Evolutionary conservation across 2,329 filamentous ascomycete species (phyloP), one percentile per base, ranked within the genome.

Genomic region (Tympanopsis confertula): DNA sequence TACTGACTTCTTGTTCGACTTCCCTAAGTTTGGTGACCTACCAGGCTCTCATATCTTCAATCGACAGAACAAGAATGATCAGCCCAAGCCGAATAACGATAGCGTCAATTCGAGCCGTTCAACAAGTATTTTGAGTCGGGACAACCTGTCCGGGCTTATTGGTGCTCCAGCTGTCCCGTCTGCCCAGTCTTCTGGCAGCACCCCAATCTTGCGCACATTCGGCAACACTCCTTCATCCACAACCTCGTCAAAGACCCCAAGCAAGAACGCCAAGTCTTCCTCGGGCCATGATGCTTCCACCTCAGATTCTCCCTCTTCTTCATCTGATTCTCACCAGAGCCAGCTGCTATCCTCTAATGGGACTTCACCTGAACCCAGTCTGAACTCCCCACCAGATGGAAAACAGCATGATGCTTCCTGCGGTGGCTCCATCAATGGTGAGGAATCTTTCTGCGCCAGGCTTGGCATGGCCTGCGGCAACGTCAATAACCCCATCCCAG

Each of bases 1-100:
- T 42, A 70, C 66, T 46, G 74, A 73, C 44, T 85, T 85, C 51
- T 68, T 78, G 41, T 85, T 86, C 47, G 79, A 84, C 37, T 85
- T 85, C 43, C 79, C 80, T 28, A 77, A 74, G 47, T 84, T 85
- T 51, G 80, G 80, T 26, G 71, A 69, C 40, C 61, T 81, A 37
- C 50, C 49, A 18, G 39, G 50, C 35, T 46, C 51, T 10, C 13
- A 38, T 37, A 13, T 38, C 22, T 28, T 38, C 18, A 18, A 15
- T 15, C 24, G n/a, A 29, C 24, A n/a, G n/a, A 29, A n/a, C 12
- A 28, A 24, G 12, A 19, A 19, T 15, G 20, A 10, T 13, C 30
- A 24, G 12, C n/a, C 24, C 24, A n/a, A 12, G 12, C n/a, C 24
- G n/a, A 12, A 28, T 12, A 12, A 12, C 24, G n/a, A 12, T 28